Base-by-base conservation (phyloP, 345 rosid genomes). In the Chamaenerion angustifolium region DNA sequence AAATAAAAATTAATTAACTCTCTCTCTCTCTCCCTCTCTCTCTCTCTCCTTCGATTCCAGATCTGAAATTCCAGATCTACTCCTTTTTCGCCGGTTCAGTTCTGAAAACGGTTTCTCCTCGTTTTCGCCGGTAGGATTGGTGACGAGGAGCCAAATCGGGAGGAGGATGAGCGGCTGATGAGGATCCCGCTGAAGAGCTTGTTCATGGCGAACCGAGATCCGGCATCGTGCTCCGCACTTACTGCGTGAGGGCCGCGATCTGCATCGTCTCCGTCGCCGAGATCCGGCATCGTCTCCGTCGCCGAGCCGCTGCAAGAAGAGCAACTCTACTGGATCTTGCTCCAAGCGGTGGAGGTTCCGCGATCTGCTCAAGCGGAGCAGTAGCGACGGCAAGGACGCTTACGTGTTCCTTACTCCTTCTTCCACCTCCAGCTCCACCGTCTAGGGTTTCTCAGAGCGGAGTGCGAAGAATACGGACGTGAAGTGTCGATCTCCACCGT, bases 191-290 rank as follows among this genome's bases (percentile, higher is more conserved):
- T 85, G 47, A 56, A 57, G 68, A 69, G 79, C 45, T 57, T 80
- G 10, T 74, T 81, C 17, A 35, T 73, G 16, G 77, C 57, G 1
- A 81, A 75, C 1, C 68, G 64, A 12, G 79, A 64, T 44, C 55
- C 62, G 31, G 43, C 70, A 17, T 77, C 83, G 13, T 69, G 83
- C 3, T 78, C 89, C 1, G 67, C 48, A 79, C 71, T 8, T 85
- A 74, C 66, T 83, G 95, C 54, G 64, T 70, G 12, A 82, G 97
- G 97, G 54, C 65, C n/a, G n/a, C n/a, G n/a, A n/a, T n/a, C n/a
- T n/a, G n/a, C n/a, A n/a, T n/a, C n/a, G n/a, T n/a, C n/a, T n/a
- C n/a, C n/a, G n/a, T n/a, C n/a, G n/a, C n/a, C n/a, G n/a, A n/a
- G n/a, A n/a, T 1, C 88, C 88, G 27, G 56, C 70, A 0, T 40